Evolutionary conservation across 257 asterid species (phyloP).

Genomic region (Eucommia ulmoides): DNA sequence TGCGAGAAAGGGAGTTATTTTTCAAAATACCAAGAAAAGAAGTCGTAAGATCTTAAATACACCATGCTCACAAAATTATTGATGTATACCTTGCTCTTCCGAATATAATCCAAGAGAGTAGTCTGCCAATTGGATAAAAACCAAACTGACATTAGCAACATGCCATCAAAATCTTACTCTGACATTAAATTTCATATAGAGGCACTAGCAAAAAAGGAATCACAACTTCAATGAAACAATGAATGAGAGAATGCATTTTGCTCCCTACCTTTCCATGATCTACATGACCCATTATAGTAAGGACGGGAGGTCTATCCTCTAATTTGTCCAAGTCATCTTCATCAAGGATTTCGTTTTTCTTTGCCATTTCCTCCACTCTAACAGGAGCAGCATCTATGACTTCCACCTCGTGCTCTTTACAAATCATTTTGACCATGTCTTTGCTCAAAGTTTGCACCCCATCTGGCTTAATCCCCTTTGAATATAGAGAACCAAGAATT

Average conservation of each 20-base stretch:
- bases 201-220: background rate
- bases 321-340: conserved; percentile 84
- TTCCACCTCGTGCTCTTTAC: conserved; percentile 81
- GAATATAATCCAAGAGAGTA: conserved; percentile 80
- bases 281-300: conserved; percentile 98
- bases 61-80: background rate
- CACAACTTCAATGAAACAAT: background rate
- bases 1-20: background rate
- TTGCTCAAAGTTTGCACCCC: conserved; percentile 91
- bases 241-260: background rate
- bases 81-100: conserved; percentile 68
- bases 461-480: conserved; percentile 90
- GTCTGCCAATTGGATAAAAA: conserved; percentile 63
- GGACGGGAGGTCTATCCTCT: conserved; percentile 84
- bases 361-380: conserved; percentile 89
- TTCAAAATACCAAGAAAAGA: background rate
- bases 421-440: conserved; percentile 96
- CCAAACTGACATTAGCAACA: conserved; percentile 7
- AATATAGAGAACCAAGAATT: conserved; percentile 60
- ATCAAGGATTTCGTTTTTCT: conserved; percentile 69
- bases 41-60: background rate
- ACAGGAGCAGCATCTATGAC: conserved; percentile 63
- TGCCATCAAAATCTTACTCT: background rate
- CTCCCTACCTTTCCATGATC: conserved; percentile 93
- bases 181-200: background rate